phyloP scores from a whole-genome alignment of 306 rosid species.

The Cicer yamashitae region DNA sequence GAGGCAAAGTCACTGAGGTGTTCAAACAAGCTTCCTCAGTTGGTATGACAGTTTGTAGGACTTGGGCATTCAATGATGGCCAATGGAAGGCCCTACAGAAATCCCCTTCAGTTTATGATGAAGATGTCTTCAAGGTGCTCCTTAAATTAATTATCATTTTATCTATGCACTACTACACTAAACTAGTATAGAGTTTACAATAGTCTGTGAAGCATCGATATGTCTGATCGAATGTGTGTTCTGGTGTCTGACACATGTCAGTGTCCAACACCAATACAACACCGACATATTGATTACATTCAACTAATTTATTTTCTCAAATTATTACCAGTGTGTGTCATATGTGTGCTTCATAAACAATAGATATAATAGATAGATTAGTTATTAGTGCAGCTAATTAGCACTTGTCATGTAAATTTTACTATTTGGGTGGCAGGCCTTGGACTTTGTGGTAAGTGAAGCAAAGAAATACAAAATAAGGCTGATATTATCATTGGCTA shows the following conservation, averaged over 20 bases:
- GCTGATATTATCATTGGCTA: slow-evolving; percentile 73
- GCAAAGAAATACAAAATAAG: slow-evolving; percentile 90
- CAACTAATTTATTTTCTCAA: too few relatives aligned
- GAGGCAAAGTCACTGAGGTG: slow-evolving; percentile 79
- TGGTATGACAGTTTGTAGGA: slow-evolving; percentile 89
- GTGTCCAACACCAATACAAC: too few relatives aligned
- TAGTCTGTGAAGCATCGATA: too few relatives aligned
- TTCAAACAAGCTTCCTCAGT: slow-evolving; percentile 77
- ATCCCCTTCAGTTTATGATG: slow-evolving; percentile 86
- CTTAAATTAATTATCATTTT: neutral
- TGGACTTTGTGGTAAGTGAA: slow-evolving; percentile 92
- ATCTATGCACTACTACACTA: neutral
- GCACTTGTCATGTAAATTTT: slow-evolving; percentile 13
- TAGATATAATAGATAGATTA: too few relatives aligned
- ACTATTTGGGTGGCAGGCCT: slow-evolving; percentile 58
- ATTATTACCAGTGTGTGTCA: too few relatives aligned
- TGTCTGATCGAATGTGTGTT: too few relatives aligned
- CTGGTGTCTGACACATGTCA: too few relatives aligned
- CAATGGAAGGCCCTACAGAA: slow-evolving; percentile 95
- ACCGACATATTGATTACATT: too few relatives aligned
- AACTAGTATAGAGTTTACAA: neutral
- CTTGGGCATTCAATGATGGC: slow-evolving; percentile 97
- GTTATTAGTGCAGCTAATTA: neutral
- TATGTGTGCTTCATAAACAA: too few relatives aligned
- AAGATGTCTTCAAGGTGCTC: slow-evolving; percentile 80